Conservation (phyloP, 331 rosid species). For the Pyrus hybrid region DNA sequence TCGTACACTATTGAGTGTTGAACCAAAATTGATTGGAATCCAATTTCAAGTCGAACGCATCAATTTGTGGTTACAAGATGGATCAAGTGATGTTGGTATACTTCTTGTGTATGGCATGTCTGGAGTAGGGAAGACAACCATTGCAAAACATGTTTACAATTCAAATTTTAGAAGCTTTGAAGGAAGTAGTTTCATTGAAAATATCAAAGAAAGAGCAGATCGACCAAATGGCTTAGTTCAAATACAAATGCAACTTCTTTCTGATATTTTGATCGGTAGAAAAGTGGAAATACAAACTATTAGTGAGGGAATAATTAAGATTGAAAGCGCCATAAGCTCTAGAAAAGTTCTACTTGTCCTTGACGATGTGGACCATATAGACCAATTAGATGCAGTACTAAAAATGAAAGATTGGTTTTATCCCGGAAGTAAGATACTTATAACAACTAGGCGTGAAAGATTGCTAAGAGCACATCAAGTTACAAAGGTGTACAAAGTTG, state of each 20-base stretch:
- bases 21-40: background rate
- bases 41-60: background rate
- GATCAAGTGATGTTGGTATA: background rate
- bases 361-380: no score
- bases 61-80: background rate
- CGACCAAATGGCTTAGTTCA: background rate
- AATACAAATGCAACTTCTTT: background rate
- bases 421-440: no score
- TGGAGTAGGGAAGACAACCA: slow-evolving; percentile 15
- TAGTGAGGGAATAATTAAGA: no score
- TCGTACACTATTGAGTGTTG: background rate
- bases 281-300: no score
- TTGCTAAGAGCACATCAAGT: background rate
- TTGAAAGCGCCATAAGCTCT: no score
- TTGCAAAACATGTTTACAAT: background rate
- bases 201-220: background rate
- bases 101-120: background rate
- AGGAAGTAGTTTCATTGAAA: slow-evolving; percentile 1
- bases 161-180: background rate
- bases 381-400: no score
- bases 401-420: no score
- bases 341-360: no score
- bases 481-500: background rate
- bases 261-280: no score
- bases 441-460: background rate